phyloP scores from a whole-genome alignment of 225 moss, liverwort and hornwort species.

The Asterella californica region DNA sequence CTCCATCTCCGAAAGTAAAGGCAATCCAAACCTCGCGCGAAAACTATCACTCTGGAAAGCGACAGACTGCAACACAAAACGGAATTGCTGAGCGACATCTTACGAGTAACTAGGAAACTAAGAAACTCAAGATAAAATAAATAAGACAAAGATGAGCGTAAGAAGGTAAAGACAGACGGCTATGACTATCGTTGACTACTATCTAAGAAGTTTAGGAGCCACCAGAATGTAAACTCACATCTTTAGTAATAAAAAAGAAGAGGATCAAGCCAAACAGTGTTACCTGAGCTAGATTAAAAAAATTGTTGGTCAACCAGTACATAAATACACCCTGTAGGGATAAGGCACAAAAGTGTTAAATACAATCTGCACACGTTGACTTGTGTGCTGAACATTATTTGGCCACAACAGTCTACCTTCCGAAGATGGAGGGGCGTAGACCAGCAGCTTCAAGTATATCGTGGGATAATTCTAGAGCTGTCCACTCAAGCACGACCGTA shows the following conservation, averaged over 20 bases:
- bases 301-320: constrained; percentile 98
- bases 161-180: background rate
- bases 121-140: background rate
- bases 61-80: constrained; percentile 28
- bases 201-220: background rate
- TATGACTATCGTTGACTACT: background rate
- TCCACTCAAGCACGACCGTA: background rate
- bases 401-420: background rate
- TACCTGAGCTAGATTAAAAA: constrained; percentile 93
- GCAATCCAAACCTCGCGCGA: constrained; percentile 41
- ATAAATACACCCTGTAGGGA: constrained; percentile 83
- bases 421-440: no score
- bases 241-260: background rate
- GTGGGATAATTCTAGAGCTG: background rate
- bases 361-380: background rate
- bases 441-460: background rate
- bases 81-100: background rate
- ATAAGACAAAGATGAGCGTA: background rate
- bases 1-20: constrained; percentile 38
- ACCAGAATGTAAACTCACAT: background rate
- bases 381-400: background rate
- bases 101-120: background rate
- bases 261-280: background rate
- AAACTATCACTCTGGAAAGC: constrained; percentile 42
- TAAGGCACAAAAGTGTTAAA: background rate